Percentiles rank a stretch among this genome's conserved stretches.
phyloP scores from a whole-genome alignment of 306 rosid genomes.

The Vachellia collinsii region DNA sequence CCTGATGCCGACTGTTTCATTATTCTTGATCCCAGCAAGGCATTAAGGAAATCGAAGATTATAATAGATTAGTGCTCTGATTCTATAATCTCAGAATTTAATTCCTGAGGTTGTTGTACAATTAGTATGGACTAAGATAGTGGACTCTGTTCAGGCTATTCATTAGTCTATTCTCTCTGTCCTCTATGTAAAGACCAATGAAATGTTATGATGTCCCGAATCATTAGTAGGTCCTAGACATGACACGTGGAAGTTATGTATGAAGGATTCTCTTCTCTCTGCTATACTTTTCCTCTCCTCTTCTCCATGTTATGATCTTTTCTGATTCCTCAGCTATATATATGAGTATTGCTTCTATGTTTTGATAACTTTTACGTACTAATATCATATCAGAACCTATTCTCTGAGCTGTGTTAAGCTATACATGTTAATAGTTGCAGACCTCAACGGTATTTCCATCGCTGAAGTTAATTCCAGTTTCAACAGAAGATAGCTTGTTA shows the following conservation, averaged over 20 bases:
- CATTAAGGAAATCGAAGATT: neutral
- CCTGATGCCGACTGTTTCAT: neutral
- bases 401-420: neutral
- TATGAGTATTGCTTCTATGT: neutral
- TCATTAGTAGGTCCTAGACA: neutral
- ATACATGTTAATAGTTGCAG: neutral
- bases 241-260: neutral
- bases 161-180: neutral
- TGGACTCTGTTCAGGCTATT: neutral
- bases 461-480: neutral
- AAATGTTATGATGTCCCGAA: neutral
- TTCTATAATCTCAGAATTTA: neutral
- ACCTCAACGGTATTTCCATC: neutral
- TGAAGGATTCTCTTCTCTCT: neutral
- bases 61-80: neutral
- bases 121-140: neutral
- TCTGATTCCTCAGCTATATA: neutral
- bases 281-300: neutral
- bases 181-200: neutral
- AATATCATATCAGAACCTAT: neutral
- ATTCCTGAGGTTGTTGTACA: neutral
- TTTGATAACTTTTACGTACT: neutral
- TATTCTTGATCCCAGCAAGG: neutral
- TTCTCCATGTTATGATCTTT: neutral
- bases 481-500: neutral